phyloP scores from a whole-genome alignment of 805 yeast species.

The Jamesozyma piceae region DNA sequence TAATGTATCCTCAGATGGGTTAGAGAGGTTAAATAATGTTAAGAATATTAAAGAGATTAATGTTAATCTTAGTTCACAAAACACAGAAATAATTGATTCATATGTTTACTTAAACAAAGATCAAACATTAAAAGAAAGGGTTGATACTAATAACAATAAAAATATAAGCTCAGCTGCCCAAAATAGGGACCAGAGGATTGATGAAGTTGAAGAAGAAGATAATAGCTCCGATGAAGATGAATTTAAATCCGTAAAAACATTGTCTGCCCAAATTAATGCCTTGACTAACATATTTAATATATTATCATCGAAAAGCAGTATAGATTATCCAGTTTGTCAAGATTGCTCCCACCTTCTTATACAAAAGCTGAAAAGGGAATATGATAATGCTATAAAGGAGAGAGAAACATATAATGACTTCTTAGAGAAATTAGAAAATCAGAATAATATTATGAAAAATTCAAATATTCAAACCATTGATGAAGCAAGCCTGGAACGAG shows the following conservation, averaged over 20 bases:
- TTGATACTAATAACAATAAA: slow-evolving; percentile 7
- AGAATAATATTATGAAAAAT: slow-evolving; percentile 17
- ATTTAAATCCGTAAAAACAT: slow-evolving; percentile 19
- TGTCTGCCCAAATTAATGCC: slow-evolving; percentile 43
- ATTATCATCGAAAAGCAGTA: slow-evolving; percentile 59
- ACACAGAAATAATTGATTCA: slow-evolving; percentile 16
- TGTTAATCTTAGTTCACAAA: slow-evolving; percentile 13
- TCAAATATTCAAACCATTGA: no score
- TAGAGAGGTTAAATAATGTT: slow-evolving; percentile 12
- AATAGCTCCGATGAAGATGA: slow-evolving; percentile 18
- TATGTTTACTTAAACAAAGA: slow-evolving; percentile 20
- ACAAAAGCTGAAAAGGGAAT: slow-evolving; percentile 55
- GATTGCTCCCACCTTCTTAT: slow-evolving; percentile 70
- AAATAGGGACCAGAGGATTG: background rate
- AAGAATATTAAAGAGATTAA: slow-evolving; percentile 21
- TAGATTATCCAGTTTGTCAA: slow-evolving; percentile 79
- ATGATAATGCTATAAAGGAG: slow-evolving; percentile 65
- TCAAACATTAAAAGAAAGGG: slow-evolving; percentile 7
- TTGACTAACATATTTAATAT: slow-evolving; percentile 62
- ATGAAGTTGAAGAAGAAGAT: slow-evolving; percentile 12
- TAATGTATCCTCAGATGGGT: slow-evolving; percentile 19
- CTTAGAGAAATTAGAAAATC: slow-evolving; percentile 55
- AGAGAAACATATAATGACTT: slow-evolving; percentile 71
- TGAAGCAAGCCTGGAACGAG: slow-evolving; percentile 20
- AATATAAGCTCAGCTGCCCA: background rate